phyloP scores from a whole-genome alignment of 148 eudicot species.

The Pharnaceum exiguum region DNA sequence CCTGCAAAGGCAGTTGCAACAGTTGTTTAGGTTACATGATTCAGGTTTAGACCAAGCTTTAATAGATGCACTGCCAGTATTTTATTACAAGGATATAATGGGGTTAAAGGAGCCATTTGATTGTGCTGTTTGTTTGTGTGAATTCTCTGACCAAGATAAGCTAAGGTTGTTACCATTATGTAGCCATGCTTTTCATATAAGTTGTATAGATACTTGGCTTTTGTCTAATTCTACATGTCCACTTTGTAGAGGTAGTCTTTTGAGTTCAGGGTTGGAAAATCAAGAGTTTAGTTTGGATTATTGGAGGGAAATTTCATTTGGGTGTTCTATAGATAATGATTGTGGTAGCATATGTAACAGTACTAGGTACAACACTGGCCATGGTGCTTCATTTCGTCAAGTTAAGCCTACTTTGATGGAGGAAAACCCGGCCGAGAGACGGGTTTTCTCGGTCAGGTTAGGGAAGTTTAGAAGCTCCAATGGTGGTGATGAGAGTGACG shows the following conservation, averaged over 20 bases:
- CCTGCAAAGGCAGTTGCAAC: conserved; percentile 54
- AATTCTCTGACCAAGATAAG: conserved; percentile 34
- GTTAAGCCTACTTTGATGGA: conserved; percentile 30
- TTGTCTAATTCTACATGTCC: conserved; percentile 54
- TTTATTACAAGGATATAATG: conserved; percentile 32
- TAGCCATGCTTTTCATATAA: conserved; percentile 51
- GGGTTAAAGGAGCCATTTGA: conserved; percentile 48
- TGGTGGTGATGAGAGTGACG: conserved; percentile 17
- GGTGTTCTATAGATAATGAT: conserved; percentile 20
- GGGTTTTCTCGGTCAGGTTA: conserved; percentile 45
- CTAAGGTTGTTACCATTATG: conserved; percentile 42
- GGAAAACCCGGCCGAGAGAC: conserved; percentile 25
- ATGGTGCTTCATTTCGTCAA: conserved; percentile 4
- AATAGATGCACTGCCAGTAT: conserved; percentile 44
- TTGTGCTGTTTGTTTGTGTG: conserved; percentile 50
- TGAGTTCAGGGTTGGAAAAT: conserved; percentile 22
- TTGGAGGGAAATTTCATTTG: conserved; percentile 29
- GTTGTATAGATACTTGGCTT: conserved; percentile 51
- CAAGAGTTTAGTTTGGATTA: conserved; percentile 30
- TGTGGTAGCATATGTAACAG: not conserved
- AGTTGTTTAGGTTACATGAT: conserved; percentile 45
- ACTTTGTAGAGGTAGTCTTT: conserved; percentile 42
- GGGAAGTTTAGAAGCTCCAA: conserved; percentile 48
- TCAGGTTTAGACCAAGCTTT: conserved; percentile 48
- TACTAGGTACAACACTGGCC: conserved; percentile 6